These are phyloP conservation scores for Penicillium polonicum DNA, from an alignment of 2,329 filamentous ascomycete species.

Conservation along the genomic window DNA sequence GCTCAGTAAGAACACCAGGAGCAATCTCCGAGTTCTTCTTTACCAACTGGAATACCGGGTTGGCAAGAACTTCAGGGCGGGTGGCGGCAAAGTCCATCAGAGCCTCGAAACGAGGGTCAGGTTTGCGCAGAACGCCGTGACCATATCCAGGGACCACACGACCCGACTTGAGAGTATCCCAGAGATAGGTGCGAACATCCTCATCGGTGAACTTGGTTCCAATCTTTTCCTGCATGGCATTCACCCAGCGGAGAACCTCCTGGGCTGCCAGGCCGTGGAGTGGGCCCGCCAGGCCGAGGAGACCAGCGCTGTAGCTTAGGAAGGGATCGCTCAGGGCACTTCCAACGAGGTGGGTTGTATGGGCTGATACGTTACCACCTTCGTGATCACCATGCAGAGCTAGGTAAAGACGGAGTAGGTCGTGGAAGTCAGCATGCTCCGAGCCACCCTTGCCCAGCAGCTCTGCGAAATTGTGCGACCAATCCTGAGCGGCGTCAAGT, in stretches of 20 bases:
- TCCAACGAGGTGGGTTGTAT: constrained; percentile 91
- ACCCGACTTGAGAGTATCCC: constrained; percentile 88
- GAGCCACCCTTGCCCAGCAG: constrained; percentile 89
- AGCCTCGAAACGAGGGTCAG: constrained; percentile 93
- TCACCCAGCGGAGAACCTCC: constrained; percentile 93
- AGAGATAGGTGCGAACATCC: constrained; percentile 86
- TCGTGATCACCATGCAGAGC: constrained; percentile 98
- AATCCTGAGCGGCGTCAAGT: constrained; percentile 83
- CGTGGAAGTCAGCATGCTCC: constrained; percentile 74
- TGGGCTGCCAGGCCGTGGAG: constrained; percentile 91
- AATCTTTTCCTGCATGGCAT: constrained; percentile 91
- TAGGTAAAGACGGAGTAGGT: constrained; percentile 88
- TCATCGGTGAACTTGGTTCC: constrained; percentile 73
- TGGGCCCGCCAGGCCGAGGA: constrained; percentile 93
- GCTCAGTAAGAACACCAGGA: constrained; percentile 83
- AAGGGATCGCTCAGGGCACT: constrained; percentile 93
- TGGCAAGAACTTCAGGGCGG: constrained; percentile 77
- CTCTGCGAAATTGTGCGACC: constrained; percentile 97
- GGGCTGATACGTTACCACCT: constrained; percentile 94
- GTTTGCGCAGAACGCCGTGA: constrained; percentile 93
- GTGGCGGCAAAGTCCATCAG: constrained; percentile 91
- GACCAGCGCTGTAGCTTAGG: constrained; percentile 91
- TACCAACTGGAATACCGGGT: constrained; percentile 92
- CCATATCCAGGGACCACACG: constrained; percentile 94
- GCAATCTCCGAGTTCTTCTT: constrained; percentile 91